Conservation (phyloP, 2,329 filamentous ascomycete species). For the Plectosphaerella sp. region DNA sequence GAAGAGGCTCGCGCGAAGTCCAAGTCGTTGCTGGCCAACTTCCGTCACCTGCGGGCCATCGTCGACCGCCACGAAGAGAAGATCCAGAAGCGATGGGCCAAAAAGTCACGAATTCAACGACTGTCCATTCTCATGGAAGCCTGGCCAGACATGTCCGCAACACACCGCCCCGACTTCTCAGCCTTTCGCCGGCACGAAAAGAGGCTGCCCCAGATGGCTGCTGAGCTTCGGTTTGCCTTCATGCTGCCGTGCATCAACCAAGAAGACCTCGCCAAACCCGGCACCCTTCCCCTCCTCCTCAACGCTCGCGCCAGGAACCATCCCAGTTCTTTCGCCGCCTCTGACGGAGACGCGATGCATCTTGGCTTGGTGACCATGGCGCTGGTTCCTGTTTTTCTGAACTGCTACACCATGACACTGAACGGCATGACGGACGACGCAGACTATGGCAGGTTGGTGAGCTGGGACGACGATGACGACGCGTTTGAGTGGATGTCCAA, state of each 20-base stretch:
- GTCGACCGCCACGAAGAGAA: conserved; percentile 44
- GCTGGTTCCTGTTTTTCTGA: conserved; percentile 20
- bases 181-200: conserved; percentile 14
- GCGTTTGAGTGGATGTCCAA: conserved; percentile 17
- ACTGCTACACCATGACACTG: conserved; percentile 28
- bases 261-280: conserved; percentile 44
- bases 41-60: conserved; percentile 28
- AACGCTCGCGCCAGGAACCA: conserved; percentile 43
- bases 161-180: conserved; percentile 48
- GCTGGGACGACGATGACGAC: conserved; percentile 25
- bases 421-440: conserved; percentile 17
- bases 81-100: conserved; percentile 49
- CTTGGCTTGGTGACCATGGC: conserved; percentile 19
- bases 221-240: conserved; percentile 17
- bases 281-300: conserved; percentile 43
- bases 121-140: conserved; percentile 36
- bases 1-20: too few species aligned
- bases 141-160: conserved; percentile 44
- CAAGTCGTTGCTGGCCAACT: too few species aligned
- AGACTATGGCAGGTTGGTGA: conserved; percentile 30
- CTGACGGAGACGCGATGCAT: conserved; percentile 32
- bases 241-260: conserved; percentile 54
- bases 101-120: conserved; percentile 45
- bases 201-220: not conserved
- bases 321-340: conserved; percentile 41